Evolutionary conservation across 306 rosid genomes (phyloP).

Genomic region (Vigna trinervia): DNA sequence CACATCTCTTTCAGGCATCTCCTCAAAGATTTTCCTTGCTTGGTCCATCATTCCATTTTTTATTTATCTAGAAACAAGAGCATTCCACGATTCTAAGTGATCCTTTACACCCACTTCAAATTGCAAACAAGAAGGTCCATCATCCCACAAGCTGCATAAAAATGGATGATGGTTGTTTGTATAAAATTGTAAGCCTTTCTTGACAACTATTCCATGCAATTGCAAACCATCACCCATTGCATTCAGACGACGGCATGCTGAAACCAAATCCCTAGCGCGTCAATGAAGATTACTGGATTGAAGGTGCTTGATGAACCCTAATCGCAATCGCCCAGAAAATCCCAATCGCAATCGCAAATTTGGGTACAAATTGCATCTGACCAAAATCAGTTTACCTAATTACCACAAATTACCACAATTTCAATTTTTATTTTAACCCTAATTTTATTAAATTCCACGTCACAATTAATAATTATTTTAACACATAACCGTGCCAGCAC

Average conservation of each 20-base stretch:
- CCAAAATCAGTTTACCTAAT: too few relatives aligned
- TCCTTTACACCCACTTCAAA: slow-evolving; percentile 67
- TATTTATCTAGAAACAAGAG: slow-evolving; percentile 71
- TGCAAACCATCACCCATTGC: slow-evolving; percentile 65
- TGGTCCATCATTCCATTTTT: slow-evolving; percentile 65
- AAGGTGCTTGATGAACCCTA: too few relatives aligned
- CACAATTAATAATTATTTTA: too few relatives aligned
- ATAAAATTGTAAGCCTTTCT: slow-evolving; percentile 73
- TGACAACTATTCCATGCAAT: slow-evolving; percentile 68
- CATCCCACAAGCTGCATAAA: slow-evolving; percentile 78
- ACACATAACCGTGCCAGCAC: too few relatives aligned
- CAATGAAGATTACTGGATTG: too few relatives aligned
- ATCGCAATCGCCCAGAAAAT: too few relatives aligned
- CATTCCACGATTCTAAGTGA: slow-evolving; percentile 85
- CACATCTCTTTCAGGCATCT: slow-evolving; percentile 83
- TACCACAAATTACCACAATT: too few relatives aligned
- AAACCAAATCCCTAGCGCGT: slow-evolving; percentile 53
- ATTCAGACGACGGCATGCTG: slow-evolving; percentile 66
- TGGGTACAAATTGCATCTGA: too few relatives aligned
- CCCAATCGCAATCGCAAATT: too few relatives aligned
- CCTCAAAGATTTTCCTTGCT: slow-evolving; percentile 65
- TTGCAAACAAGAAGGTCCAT: slow-evolving; percentile 64
- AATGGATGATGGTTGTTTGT: slow-evolving; percentile 77
- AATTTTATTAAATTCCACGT: too few relatives aligned
- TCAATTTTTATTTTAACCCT: too few relatives aligned